Evolutionary conservation across 257 asterid species (phyloP).

Genomic region (Solanum megistacrolobum): DNA sequence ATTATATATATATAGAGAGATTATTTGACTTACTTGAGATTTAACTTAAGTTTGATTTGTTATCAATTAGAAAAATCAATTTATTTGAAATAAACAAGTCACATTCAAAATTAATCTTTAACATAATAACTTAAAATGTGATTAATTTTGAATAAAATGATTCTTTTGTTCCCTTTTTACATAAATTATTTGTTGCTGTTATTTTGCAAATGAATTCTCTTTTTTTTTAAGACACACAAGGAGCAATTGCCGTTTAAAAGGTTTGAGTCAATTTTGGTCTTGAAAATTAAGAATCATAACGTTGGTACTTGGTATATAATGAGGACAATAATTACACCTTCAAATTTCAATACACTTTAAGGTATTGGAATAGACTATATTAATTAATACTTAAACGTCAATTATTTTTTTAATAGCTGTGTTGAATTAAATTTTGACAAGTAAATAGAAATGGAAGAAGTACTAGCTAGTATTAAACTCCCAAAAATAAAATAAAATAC

Average conservation of each 20-base stretch:
- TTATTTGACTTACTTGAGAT: too few relatives aligned
- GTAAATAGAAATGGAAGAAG: fast-evolving
- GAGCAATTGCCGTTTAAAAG: too few relatives aligned
- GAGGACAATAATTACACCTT: not conserved
- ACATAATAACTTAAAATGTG: not conserved
- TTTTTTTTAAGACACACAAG: not conserved
- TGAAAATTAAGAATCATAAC: not conserved
- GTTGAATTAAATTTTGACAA: not conserved
- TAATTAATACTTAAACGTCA: too few relatives aligned
- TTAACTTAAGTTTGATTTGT: not conserved
- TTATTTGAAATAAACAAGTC: not conserved
- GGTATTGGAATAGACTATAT: not conserved
- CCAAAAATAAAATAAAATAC: too few relatives aligned
- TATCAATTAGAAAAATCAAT: not conserved
- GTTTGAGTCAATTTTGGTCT: not conserved
- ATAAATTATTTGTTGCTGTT: too few relatives aligned
- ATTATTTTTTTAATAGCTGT: too few relatives aligned
- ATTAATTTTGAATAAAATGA: too few relatives aligned
- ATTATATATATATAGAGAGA: too few relatives aligned
- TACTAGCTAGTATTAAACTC: too few relatives aligned
- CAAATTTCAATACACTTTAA: not conserved
- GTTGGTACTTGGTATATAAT: not conserved
- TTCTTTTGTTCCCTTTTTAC: too few relatives aligned
- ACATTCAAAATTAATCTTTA: too few relatives aligned
- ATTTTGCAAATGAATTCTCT: not conserved